Evolutionary conservation across 331 rosid genomes (phyloP), one percentile per base, ranked within the genome.

Genomic region (Arachis monticola): DNA sequence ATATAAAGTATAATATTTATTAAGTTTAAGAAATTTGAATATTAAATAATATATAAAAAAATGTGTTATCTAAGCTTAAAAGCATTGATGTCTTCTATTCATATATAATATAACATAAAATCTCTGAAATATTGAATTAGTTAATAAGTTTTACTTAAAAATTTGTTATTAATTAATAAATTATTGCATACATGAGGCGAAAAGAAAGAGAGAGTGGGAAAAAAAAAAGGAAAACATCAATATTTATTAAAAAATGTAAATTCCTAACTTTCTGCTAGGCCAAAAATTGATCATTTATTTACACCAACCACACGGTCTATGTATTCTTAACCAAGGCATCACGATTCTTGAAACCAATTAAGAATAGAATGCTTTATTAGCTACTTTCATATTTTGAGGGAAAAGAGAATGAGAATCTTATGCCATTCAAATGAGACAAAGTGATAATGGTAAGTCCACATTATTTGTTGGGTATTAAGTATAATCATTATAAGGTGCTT

Each of bases 361-460:
- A 48, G 55, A 30, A 74, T 22, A 64, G 22, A 55, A 27, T 53
- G 56, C 44, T 27, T 8, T 14, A 3, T 50, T 53, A 38, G 41
- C 41, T 38, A 11, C 10, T 7, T 74, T 6, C 38, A 22, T 17
- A 6, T 46, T 46, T 46, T 46, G 10, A 6, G 1, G n/a, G 3
- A 38, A 10, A 41, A 52, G 72, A 64, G 17, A 53, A 64, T 27
- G 72, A 74, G 72, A 74, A 74, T 64, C 72, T 22, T 17, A 74
- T 63, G 71, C 5, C 73, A 55, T 35, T 38, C 7, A 31, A 60
- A 60, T 60, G 60, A 57, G 65, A 13, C 40, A 64, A 53, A n/a
- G 60, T 12, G 66, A 55, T 8, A 66, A 42, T 30, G 48, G 35
- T 45, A 22, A n/a, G 63, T 13, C 7, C 55, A 31, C 45, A 64